Percentiles rank a stretch among this genome's conserved stretches.
Evolutionary conservation across 805 yeast genomes (phyloP).

Genomic region (Kuraishia piskuri): DNA sequence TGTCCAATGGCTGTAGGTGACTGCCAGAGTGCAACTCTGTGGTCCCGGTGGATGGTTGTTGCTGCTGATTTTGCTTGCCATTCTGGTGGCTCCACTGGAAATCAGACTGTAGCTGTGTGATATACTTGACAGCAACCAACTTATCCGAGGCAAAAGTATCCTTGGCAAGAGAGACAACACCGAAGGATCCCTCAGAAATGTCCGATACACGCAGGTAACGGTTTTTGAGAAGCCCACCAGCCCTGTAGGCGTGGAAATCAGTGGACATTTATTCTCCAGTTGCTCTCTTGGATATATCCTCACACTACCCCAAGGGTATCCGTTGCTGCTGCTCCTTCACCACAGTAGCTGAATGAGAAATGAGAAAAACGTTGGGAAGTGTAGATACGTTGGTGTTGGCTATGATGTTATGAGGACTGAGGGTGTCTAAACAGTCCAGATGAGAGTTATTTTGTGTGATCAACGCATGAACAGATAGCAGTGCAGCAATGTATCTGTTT

Average conservation of each 20-base stretch:
- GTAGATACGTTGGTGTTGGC: too few species aligned
- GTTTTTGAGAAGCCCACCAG: constrained; percentile 41
- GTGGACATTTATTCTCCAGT: constrained; percentile 14
- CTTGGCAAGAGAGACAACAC: constrained; percentile 80
- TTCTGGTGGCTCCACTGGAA: constrained; percentile 1
- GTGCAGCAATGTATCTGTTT: too few species aligned
- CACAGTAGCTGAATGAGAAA: too few species aligned
- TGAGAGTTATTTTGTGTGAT: too few species aligned
- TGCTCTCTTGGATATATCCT: too few species aligned
- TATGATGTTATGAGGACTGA: too few species aligned
- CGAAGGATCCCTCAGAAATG: constrained; percentile 89
- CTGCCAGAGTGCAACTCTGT: too few species aligned
- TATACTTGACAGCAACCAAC: constrained; percentile 77
- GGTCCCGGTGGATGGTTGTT: not conserved
- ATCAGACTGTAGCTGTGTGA: constrained; percentile 1
- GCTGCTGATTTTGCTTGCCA: not conserved
- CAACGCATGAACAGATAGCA: too few species aligned
- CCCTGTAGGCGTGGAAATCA: constrained; percentile 19
- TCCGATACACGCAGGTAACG: constrained; percentile 64
- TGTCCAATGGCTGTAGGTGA: too few species aligned
- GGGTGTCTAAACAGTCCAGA: too few species aligned
- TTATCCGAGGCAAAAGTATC: constrained; percentile 40
- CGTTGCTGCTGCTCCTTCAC: too few species aligned
- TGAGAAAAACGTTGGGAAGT: too few species aligned
- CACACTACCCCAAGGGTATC: not conserved